Evolutionary conservation across 2,329 filamentous ascomycete species (phyloP).

Genomic region (Xylariaceae sp.): DNA sequence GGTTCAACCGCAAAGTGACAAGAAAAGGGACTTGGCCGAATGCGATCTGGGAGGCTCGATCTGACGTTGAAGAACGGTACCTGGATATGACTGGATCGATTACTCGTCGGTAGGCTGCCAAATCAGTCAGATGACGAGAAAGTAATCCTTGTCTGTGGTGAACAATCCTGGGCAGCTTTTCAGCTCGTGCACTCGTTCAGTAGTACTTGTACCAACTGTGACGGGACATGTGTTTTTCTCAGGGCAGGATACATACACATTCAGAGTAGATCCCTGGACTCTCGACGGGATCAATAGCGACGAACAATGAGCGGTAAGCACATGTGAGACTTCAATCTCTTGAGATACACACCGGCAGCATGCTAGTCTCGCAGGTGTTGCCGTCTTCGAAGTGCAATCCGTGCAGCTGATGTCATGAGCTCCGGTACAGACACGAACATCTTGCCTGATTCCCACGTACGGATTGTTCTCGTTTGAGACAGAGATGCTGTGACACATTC

Average conservation of each 20-base stretch:
- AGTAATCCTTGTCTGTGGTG: not conserved
- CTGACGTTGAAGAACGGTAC: slow-evolving; percentile 1
- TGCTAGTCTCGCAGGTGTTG: too few species aligned
- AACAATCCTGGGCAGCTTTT: not conserved
- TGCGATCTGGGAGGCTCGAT: not conserved
- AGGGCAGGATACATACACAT: not conserved
- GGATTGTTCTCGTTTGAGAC: not conserved
- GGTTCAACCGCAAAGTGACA: too few species aligned
- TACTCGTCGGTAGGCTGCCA: not conserved
- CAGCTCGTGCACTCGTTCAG: not conserved
- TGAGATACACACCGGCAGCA: not conserved
- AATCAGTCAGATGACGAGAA: not conserved
- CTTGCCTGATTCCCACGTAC: not conserved
- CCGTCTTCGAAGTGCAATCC: too few species aligned
- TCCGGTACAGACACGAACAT: not conserved
- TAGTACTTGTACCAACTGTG: too few species aligned
- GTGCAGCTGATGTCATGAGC: too few species aligned
- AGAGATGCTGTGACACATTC: not conserved
- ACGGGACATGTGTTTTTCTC: too few species aligned
- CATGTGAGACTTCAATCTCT: not conserved
- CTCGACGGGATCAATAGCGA: not conserved
- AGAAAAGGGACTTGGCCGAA: not conserved
- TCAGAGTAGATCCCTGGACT: not conserved
- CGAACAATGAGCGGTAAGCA: not conserved
- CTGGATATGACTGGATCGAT: not conserved